These are phyloP conservation scores for Microsporum audouinii DNA, from an alignment of 2,329 filamentous ascomycete species.

Conservation along the genomic window DNA sequence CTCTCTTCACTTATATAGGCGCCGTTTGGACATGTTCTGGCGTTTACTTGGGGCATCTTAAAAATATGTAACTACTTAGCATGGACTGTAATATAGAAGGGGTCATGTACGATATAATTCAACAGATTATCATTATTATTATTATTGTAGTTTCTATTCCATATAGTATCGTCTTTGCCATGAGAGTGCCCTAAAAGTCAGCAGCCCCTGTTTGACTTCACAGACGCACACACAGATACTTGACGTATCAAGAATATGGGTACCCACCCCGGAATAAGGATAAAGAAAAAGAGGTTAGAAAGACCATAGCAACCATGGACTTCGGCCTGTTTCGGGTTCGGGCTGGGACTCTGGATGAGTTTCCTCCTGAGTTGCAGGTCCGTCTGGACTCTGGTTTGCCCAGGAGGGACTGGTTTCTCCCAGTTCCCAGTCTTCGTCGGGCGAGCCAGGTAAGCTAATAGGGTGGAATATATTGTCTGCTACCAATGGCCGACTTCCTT, in stretches of 20 bases:
- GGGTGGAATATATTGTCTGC: slow-evolving; percentile 69
- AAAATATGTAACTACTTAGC: neutral
- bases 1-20: neutral
- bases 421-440: neutral
- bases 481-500: slow-evolving; percentile 63
- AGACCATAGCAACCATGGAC: slow-evolving; percentile 1
- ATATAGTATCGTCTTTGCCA: no score
- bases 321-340: neutral
- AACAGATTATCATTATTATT: neutral
- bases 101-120: slow-evolving; percentile 1
- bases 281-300: neutral
- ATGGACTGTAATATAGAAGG: neutral
- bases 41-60: neutral
- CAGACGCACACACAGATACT: no score
- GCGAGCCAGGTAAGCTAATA: slow-evolving; percentile 10
- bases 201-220: no score
- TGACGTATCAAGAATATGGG: neutral
- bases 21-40: neutral
- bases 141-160: no score
- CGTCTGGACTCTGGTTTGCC: neutral
- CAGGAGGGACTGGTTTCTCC: neutral
- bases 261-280: no score
- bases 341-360: no score
- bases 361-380: neutral
- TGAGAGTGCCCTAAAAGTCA: no score